These are phyloP conservation scores for Vanrija humicola DNA, from an alignment of 1,284 basidiomycete genomes.

Conservation along the genomic window DNA sequence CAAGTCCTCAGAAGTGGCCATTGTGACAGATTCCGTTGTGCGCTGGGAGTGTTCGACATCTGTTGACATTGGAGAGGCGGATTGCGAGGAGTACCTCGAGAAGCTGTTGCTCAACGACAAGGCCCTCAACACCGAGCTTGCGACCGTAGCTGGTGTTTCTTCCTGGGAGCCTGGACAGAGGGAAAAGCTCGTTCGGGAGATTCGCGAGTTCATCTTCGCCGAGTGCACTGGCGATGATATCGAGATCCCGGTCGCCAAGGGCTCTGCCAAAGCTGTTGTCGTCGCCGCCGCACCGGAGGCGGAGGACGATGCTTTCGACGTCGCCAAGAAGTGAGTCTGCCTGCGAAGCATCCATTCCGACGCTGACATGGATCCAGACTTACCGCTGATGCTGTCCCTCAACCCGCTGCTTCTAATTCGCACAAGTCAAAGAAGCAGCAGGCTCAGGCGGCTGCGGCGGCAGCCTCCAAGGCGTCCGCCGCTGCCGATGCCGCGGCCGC, in stretches of 20 bases:
- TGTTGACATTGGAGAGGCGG: constrained; percentile 63
- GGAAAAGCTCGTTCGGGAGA: constrained; percentile 30
- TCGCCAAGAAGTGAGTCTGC: constrained; percentile 52
- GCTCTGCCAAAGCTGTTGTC: constrained; percentile 13
- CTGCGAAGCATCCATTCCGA: too few relatives aligned
- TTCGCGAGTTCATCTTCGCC: constrained; percentile 35
- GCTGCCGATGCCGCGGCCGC: constrained; percentile 60
- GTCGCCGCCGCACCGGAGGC: constrained; percentile 34
- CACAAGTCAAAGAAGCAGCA: constrained; percentile 54
- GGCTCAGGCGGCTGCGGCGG: constrained; percentile 58
- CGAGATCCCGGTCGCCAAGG: constrained; percentile 30
- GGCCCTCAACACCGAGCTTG: constrained; percentile 60
- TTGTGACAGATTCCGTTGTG: constrained; percentile 70
- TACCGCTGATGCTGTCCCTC: constrained; percentile 32
- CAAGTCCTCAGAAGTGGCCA: constrained; percentile 64
- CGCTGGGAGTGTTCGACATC: constrained; percentile 59
- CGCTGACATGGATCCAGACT: constrained; percentile 24
- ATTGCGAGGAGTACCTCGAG: constrained; percentile 73
- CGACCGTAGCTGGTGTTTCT: constrained; percentile 52
- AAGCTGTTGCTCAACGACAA: constrained; percentile 63
- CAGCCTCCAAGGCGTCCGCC: constrained; percentile 54
- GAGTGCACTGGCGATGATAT: constrained; percentile 44
- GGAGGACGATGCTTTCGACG: constrained; percentile 73
- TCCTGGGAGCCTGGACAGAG: constrained; percentile 26
- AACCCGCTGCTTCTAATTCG: constrained; percentile 19